phyloP scores from a whole-genome alignment of 192 early-diverging fungal genomes.

The Podochytrium sp. region DNA sequence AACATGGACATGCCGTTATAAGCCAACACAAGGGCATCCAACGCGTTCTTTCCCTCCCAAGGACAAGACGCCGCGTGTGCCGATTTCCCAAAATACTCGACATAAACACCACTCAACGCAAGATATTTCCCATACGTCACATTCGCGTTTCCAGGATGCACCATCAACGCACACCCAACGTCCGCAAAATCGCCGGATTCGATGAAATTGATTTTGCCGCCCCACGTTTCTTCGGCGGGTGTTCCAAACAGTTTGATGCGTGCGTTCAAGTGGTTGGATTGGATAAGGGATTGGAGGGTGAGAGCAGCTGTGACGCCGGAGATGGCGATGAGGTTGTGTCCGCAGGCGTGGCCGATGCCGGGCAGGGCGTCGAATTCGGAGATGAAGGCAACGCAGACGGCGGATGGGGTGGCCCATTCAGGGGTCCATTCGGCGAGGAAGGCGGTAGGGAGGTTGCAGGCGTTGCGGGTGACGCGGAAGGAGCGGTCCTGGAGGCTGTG shows the following conservation, averaged over 20 bases:
- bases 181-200: conserved; percentile 71
- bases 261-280: conserved; percentile 52
- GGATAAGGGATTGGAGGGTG: conserved; percentile 46
- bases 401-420: conserved; percentile 28
- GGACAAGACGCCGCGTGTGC: conserved; percentile 53
- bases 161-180: conserved; percentile 77
- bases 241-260: conserved; percentile 74
- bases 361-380: conserved; percentile 73
- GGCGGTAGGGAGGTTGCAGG: conserved; percentile 71
- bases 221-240: conserved; percentile 68
- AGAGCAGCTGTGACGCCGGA: conserved; percentile 66
- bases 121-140: conserved; percentile 34
- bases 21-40: conserved; percentile 72
- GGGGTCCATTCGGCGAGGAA: conserved; percentile 72
- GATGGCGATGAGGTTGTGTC: conserved; percentile 76
- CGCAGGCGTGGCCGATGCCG: conserved; percentile 54
- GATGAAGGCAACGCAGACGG: conserved; percentile 56
- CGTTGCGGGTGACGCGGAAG: conserved; percentile 62
- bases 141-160: conserved; percentile 67
- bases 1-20: conserved; percentile 69
- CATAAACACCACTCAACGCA: conserved; percentile 22
- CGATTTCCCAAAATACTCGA: conserved; percentile 40
- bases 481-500: conserved; percentile 60
- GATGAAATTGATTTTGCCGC: conserved; percentile 77
- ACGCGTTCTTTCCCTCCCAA: conserved; percentile 73